A percentile compares a stretch with the other conserved stretches of the same genome.
These are phyloP conservation scores for Spinacia oleracea DNA, from an alignment of 179 eudicot species.

Conservation along the genomic window DNA sequence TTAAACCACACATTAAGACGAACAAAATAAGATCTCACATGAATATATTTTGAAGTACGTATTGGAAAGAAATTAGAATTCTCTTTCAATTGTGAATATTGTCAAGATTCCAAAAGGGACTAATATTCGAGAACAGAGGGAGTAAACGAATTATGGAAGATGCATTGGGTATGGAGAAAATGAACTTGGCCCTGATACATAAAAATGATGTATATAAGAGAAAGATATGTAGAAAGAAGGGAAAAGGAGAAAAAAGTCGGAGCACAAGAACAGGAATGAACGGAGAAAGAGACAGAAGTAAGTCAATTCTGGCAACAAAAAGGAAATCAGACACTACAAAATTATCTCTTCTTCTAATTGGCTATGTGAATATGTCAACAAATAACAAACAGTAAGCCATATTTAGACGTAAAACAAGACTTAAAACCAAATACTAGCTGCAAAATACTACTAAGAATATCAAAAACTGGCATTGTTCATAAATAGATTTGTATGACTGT, in stretches of 20 bases:
- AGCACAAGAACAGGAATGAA: not conserved
- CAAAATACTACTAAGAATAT: not conserved
- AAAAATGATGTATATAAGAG: not conserved
- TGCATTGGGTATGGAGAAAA: not conserved
- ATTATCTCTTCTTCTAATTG: not conserved
- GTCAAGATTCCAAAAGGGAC: too few species aligned
- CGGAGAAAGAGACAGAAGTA: constrained; percentile 1
- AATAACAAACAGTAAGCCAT: not conserved
- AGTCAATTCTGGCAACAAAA: not conserved
- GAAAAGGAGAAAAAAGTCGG: not conserved
- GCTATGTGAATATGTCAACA: not conserved
- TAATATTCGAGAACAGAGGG: too few species aligned
- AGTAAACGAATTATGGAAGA: not conserved
- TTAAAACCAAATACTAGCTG: not conserved
- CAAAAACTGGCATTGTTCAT: not conserved
- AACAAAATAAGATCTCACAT: too few species aligned
- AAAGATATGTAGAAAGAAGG: not conserved
- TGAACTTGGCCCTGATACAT: not conserved
- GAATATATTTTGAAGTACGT: too few species aligned
- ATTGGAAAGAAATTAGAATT: too few species aligned
- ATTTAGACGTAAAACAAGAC: not conserved
- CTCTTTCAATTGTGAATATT: too few species aligned
- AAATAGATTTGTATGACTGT: not conserved
- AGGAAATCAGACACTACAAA: not conserved
- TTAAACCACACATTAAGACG: too few species aligned